These are phyloP conservation scores for Rhododendron mucronatum DNA, from an alignment of 148 eudicot species.

Conservation along the genomic window DNA sequence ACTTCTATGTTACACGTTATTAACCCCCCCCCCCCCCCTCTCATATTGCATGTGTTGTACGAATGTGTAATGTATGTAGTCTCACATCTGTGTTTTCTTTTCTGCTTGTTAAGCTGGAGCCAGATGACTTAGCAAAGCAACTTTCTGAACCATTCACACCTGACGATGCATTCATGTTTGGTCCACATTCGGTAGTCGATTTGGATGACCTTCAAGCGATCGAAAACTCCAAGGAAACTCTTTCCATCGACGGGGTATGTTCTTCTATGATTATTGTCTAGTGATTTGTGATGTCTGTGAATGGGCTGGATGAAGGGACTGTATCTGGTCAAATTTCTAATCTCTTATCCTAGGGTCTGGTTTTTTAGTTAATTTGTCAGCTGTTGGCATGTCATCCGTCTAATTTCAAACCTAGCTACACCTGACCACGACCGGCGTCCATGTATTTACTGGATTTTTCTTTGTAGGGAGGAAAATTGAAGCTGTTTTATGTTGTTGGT, in stretches of 20 bases:
- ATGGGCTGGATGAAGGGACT: background rate
- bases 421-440: background rate
- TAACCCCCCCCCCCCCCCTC: background rate
- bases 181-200: conserved; percentile 52
- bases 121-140: conserved; percentile 55
- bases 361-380: background rate
- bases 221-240: conserved; percentile 48
- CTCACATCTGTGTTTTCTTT: conserved; percentile 3
- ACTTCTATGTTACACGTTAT: background rate
- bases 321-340: background rate
- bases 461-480: background rate
- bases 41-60: background rate
- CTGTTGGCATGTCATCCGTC: background rate
- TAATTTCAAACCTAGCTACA: background rate
- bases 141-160: conserved; percentile 66
- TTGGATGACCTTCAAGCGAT: conserved; percentile 44
- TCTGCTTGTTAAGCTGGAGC: conserved; percentile 44
- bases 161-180: conserved; percentile 78
- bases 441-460: background rate
- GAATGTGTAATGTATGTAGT: background rate
- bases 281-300: background rate
- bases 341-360: background rate
- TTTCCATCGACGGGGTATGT: conserved; percentile 61
- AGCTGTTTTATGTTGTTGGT: background rate
- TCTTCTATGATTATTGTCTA: background rate